A percentile compares a stretch with the other conserved stretches of the same genome.
phyloP scores from a whole-genome alignment of 2,329 filamentous ascomycete species.

The Coniochaeta prunicola region DNA sequence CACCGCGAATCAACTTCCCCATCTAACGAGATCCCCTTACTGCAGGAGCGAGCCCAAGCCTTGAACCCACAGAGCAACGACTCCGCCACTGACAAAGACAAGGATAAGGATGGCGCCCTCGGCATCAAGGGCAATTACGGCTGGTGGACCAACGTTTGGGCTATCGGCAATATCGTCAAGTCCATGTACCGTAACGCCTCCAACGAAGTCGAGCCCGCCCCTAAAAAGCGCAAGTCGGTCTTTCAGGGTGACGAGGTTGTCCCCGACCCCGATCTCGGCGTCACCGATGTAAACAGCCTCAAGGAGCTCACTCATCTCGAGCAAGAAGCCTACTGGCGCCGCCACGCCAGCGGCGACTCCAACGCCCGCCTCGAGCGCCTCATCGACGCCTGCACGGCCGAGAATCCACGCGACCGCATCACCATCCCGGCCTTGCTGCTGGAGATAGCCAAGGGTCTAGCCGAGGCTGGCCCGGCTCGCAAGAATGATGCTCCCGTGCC shows the following conservation, averaged over 20 bases:
- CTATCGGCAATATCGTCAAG: background rate
- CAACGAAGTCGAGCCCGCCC: background rate
- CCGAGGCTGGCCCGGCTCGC: background rate
- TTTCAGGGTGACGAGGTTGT: background rate
- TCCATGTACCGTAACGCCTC: background rate
- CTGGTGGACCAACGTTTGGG: background rate
- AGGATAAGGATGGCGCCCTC: background rate
- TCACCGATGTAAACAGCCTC: background rate
- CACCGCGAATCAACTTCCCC: background rate
- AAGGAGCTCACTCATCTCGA: background rate
- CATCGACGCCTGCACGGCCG: background rate
- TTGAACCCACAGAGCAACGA: background rate
- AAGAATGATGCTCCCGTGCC: background rate
- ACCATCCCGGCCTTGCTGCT: background rate
- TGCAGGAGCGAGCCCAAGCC: too few species aligned
- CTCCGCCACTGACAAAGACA: background rate
- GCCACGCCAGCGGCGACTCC: background rate
- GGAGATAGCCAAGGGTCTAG: background rate
- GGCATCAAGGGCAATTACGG: background rate
- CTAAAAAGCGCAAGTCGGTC: background rate
- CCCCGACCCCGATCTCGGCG: background rate
- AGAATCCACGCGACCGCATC: background rate
- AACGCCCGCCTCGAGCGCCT: background rate
- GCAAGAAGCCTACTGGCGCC: background rate
- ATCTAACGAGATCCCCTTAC: too few species aligned